Evolutionary conservation across 495 filamentous ascomycete genomes (phyloP).

Genomic region (Saxophila tyrrhenica): DNA sequence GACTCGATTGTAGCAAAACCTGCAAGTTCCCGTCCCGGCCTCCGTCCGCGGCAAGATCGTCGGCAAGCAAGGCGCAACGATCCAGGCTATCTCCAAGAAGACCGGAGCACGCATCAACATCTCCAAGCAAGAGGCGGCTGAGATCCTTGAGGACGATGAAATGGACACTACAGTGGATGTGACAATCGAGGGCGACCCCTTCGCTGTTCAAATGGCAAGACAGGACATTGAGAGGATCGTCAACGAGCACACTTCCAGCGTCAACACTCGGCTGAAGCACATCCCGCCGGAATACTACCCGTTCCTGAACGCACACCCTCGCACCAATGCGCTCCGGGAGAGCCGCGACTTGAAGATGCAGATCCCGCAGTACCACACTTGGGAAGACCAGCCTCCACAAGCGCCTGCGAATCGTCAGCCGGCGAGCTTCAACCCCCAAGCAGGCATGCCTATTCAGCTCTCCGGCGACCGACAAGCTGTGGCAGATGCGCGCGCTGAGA

Average conservation of each 20-base stretch:
- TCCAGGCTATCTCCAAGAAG: conserved; percentile 74
- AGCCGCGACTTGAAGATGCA: conserved; percentile 60
- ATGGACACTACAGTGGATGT: conserved; percentile 76
- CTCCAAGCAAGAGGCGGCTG: conserved; percentile 58
- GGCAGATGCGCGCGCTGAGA: conserved; percentile 61
- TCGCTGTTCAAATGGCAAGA: conserved; percentile 68
- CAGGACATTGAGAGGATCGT: conserved; percentile 75
- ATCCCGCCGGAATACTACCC: conserved; percentile 91
- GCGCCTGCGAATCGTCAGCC: conserved; percentile 49
- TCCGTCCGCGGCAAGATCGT: conserved; percentile 80
- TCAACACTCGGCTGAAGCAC: conserved; percentile 62
- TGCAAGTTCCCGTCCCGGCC: conserved; percentile 67
- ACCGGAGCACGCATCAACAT: conserved; percentile 82
- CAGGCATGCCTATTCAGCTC: conserved; percentile 63
- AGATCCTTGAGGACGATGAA: conserved; percentile 47
- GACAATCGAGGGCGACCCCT: conserved; percentile 76
- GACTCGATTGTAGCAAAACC: conserved; percentile 44
- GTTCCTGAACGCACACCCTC: conserved; percentile 57
- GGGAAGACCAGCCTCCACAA: conserved; percentile 55
- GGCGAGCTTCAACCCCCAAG: conserved; percentile 54
- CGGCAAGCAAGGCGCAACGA: conserved; percentile 76
- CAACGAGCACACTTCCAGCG: conserved; percentile 69
- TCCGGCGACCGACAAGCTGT: conserved; percentile 78
- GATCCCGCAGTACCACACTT: conserved; percentile 69
- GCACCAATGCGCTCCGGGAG: conserved; percentile 57